Evolutionary conservation across 1,284 basidiomycete species (phyloP).

Genomic region (Microbotryum violaceum): DNA sequence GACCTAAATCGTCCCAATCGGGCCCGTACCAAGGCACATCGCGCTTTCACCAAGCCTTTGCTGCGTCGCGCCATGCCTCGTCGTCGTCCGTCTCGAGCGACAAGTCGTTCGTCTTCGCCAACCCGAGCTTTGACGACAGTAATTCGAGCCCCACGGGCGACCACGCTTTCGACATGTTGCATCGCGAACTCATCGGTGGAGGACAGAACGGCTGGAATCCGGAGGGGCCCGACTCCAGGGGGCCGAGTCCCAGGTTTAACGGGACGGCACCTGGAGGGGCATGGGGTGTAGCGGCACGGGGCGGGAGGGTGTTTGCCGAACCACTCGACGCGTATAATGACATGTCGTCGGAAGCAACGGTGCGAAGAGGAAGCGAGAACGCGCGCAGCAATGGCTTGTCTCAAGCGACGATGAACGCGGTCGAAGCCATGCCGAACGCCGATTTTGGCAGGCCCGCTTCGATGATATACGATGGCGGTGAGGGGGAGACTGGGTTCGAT

Average conservation of each 20-base stretch:
- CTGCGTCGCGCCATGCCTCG: conserved; percentile 10
- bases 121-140: conserved; percentile 6
- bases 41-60: conserved; percentile 23
- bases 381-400: conserved; percentile 8
- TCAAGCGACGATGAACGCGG: not conserved
- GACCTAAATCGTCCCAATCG: too few species aligned
- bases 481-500: not conserved
- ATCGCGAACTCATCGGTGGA: conserved; percentile 8
- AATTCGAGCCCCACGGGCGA: conserved; percentile 5
- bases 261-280: too few species aligned
- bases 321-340: not conserved
- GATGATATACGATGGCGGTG: conserved; percentile 8
- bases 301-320: conserved; percentile 2
- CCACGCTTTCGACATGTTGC: conserved; percentile 17
- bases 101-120: conserved; percentile 7
- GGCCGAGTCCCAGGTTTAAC: conserved; percentile 3
- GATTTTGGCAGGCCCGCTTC: conserved; percentile 3
- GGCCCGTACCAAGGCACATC: not conserved
- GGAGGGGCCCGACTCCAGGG: not conserved
- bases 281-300: not conserved
- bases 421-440: not conserved
- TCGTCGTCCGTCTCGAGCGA: conserved; percentile 7
- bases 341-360: not conserved
- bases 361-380: not conserved
- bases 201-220: not conserved